phyloP scores from a whole-genome alignment of 768 basidiomycete species.

The Xerocomellus chrysenteron region DNA sequence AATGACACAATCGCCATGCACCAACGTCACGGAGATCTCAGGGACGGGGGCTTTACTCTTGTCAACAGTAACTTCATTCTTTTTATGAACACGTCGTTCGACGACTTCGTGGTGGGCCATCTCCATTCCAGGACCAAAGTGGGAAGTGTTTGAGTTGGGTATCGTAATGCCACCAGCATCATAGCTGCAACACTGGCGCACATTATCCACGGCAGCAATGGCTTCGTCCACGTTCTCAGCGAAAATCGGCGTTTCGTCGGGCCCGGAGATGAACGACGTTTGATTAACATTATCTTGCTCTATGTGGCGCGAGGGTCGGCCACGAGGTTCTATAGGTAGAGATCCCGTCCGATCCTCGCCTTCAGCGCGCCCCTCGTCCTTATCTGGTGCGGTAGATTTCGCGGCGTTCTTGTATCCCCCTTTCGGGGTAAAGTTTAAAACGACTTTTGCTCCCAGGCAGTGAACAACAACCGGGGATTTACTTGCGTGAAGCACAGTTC shows the following conservation, averaged over 20 bases:
- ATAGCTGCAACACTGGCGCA: background rate
- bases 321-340: background rate
- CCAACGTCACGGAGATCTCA: slow-evolving; percentile 33
- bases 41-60: slow-evolving; percentile 17
- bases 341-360: slow-evolving; percentile 8
- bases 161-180: background rate
- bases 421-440: slow-evolving; percentile 24
- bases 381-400: slow-evolving; percentile 1
- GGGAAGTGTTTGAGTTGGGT: background rate
- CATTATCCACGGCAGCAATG: slow-evolving; percentile 9
- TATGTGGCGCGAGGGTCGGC: background rate
- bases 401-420: slow-evolving; percentile 20
- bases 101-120: background rate
- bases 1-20: slow-evolving; percentile 40
- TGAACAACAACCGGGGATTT: slow-evolving; percentile 20
- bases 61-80: slow-evolving; percentile 18
- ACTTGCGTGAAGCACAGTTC: slow-evolving; percentile 23
- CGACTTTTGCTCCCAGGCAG: slow-evolving; percentile 27
- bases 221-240: background rate
- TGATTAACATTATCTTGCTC: background rate
- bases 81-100: slow-evolving; percentile 8
- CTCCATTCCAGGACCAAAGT: background rate
- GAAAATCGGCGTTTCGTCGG: background rate
- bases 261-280: background rate
- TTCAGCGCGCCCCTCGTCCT: slow-evolving; percentile 11